Evolutionary conservation across 345 rosid genomes (phyloP), one percentile per base, ranked within the genome.

Genomic region (Populus simonii): DNA sequence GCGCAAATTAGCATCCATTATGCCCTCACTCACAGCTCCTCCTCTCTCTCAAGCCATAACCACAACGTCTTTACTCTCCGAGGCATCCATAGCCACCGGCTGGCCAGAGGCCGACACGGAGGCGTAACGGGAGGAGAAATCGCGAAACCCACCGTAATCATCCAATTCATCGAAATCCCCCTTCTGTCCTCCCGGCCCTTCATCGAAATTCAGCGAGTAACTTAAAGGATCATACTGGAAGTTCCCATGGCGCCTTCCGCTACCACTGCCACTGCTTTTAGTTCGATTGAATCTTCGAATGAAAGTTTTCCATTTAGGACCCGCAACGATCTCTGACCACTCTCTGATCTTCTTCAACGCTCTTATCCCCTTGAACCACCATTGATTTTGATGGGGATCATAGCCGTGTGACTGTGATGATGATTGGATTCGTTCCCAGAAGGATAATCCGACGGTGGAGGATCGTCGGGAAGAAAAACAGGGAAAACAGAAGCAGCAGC

Each of bases 311-410:
- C 98, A 96, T 75, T 81, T 86, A 13, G 99, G 99, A 0, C 99
- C 98, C n/a, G 97, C 99, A 8, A 87, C 91, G 89, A 96, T 83
- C 85, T 93, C 98, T 1, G 99, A 93, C 98, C 97, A 93, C 86
- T 92, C 97, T 8, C 98, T 90, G 45, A 92, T 63, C 87, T 85
- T 91, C 79, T 70, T 78, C 0, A 90, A 66, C 51, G 90, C 85
- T 57, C 74, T 35, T 25, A 89, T 78, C 3, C 92, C 89, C 2
- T 87, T 84, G 3, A 78, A 53, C 99, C 97, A 91, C 86, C 94
- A 89, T 67, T 68, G 81, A 39, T 35, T 67, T 8, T 1, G 70
- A 35, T 20, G 47, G 18, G 13, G 55, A 17, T 67, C 71, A 33
- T 12, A 49, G 35, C 57, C 76, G 25, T 86, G 85, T 47, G 78